Evolutionary conservation across 2,329 filamentous ascomycete genomes (phyloP).

Genomic region (Rhynchosporium graminicola): DNA sequence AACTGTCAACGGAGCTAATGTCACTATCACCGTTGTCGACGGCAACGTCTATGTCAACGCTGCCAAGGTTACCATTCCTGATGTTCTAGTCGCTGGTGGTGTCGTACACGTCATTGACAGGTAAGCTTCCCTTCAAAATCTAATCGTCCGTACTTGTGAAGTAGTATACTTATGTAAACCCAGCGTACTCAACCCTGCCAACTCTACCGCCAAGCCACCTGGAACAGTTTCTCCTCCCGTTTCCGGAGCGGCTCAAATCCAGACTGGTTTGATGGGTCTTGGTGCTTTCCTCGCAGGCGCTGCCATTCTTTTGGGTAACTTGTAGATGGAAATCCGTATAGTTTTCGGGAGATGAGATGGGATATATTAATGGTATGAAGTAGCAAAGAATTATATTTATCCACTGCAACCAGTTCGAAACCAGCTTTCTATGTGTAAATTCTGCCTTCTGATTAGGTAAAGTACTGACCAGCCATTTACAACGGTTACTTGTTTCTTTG

Average conservation of each 20-base stretch:
- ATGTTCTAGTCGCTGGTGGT: slow-evolving; percentile 42
- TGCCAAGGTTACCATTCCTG: slow-evolving; percentile 42
- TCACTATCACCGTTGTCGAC: slow-evolving; percentile 40
- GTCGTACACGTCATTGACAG: slow-evolving; percentile 44
- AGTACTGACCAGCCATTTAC: too few relatives aligned
- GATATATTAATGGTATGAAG: slow-evolving; percentile 7
- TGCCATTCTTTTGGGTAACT: slow-evolving; percentile 13
- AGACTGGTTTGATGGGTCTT: slow-evolving; percentile 46
- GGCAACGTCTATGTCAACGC: slow-evolving; percentile 44
- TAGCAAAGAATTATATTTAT: too few relatives aligned
- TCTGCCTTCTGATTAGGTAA: too few relatives aligned
- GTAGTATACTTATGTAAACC: background rate
- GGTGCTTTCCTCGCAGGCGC: slow-evolving; percentile 50
- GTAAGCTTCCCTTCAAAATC: slow-evolving; percentile 41
- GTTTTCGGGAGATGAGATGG: background rate
- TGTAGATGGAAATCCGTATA: background rate
- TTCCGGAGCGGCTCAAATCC: slow-evolving; percentile 43
- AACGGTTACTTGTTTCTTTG: too few relatives aligned
- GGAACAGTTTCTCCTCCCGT: slow-evolving; percentile 45
- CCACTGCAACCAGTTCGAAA: too few relatives aligned
- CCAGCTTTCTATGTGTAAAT: too few relatives aligned
- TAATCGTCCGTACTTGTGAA: background rate
- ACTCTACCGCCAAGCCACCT: slow-evolving; percentile 41
- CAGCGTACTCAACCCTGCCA: slow-evolving; percentile 58
- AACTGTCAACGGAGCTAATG: slow-evolving; percentile 34